phyloP scores from a whole-genome alignment of 2,329 filamentous ascomycete genomes.

The Verticillium isaacii region DNA sequence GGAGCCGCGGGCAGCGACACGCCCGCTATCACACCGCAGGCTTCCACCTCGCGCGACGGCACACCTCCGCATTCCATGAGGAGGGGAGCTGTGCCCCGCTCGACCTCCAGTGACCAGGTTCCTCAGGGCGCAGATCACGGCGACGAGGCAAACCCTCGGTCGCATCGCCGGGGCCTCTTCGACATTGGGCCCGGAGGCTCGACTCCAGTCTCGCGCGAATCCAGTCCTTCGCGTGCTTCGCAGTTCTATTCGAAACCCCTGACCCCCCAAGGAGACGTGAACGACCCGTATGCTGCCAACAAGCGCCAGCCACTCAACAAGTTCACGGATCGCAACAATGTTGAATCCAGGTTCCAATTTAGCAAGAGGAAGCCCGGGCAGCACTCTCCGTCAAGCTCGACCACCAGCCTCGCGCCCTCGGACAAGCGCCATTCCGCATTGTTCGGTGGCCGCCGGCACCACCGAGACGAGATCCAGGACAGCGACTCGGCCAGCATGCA shows the following conservation, averaged over 20 bases:
- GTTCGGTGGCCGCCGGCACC: constrained; percentile 31
- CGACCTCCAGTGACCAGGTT: constrained; percentile 35
- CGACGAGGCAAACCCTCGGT: constrained; percentile 27
- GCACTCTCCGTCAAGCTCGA: constrained; percentile 49
- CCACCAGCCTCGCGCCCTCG: constrained; percentile 42
- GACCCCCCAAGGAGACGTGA: constrained; percentile 71
- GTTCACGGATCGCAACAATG: constrained; percentile 53
- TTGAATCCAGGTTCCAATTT: constrained; percentile 84
- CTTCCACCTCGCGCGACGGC: constrained; percentile 53
- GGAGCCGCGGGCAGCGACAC: constrained; percentile 3
- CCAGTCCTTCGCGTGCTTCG: constrained; percentile 59
- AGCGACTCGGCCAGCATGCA: constrained; percentile 42
- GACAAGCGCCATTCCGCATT: constrained; percentile 49
- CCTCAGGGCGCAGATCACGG: constrained; percentile 33
- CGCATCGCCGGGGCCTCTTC: constrained; percentile 53
- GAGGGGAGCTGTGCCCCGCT: constrained; percentile 34
- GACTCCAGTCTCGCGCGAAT: constrained; percentile 54
- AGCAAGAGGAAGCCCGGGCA: constrained; percentile 63
- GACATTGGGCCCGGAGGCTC: constrained; percentile 45
- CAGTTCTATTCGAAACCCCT: constrained; percentile 68
- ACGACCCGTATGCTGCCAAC: constrained; percentile 83
- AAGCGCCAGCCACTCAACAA: constrained; percentile 67
- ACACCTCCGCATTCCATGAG: constrained; percentile 35
- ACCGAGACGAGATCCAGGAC: constrained; percentile 39
- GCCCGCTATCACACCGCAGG: constrained; percentile 58